Base-by-base conservation (phyloP, 805 yeast genomes). In the Yamadazyma paraphyllophila region DNA sequence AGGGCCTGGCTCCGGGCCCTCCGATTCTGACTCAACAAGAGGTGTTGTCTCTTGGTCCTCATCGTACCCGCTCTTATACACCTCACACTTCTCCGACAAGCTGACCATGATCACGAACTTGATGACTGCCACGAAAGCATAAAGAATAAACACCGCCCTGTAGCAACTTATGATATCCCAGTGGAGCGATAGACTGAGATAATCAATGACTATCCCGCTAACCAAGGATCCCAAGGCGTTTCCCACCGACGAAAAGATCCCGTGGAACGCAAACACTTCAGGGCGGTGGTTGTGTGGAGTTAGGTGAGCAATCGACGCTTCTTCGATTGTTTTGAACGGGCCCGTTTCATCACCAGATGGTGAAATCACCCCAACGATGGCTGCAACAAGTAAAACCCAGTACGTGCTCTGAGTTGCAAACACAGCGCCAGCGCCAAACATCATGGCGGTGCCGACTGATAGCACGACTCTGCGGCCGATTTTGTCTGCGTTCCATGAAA, bases 331-430 rank as follows among this genome's bases (percentile, higher is more conserved):
- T 58, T 86, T 84, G 63, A 89, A 89, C 0, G 96, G 96, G 0
- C 96, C 96, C 0, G 91, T 88, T 58, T 89, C 96, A 57, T 84
- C 90, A 17, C 96, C 96, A 25, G 88, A 81, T 1, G 96, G 94
- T 2, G 96, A 86, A 7, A 89, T 85, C 13, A 89, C 96, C 1
- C 96, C 96, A 26, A 87, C 47, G 2, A 87, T 77, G 2, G 96
- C 94, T 7, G 94, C 94, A 2, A 73, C 17, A 15, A 89, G 65
- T 33, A 89, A 67, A 1, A 84, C 50, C 51, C 65, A 58, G 60
- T 71, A 88, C 52, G 78, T 77, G 29, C 78, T 71, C 48, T 72
- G 69, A 17, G 66, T 64, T n/a, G 83, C 77, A 60, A 89, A 89
- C 0, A 78, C 74, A 1, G 77, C 40, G 1, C 96, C 96, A 14